A percentile compares a stretch with the other conserved stretches of the same genome.
Conservation (phyloP, 1,139 yeast species). For the Yamadazyma sp. region DNA sequence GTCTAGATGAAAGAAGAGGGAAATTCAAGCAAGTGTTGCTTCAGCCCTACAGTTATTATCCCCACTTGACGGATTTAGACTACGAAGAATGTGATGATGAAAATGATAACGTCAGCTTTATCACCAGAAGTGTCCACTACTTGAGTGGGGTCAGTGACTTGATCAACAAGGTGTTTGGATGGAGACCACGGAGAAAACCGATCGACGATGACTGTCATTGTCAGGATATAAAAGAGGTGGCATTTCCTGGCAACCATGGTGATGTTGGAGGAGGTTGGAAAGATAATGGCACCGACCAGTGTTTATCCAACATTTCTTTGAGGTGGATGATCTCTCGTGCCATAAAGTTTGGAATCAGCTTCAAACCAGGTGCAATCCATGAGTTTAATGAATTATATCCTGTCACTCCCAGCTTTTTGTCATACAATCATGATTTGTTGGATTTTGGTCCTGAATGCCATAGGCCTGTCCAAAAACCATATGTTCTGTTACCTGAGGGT, state of each 20-base stretch:
- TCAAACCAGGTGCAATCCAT: constrained; percentile 38
- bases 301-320: constrained; percentile 42
- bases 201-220: constrained; percentile 13
- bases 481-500: constrained; percentile 6
- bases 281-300: constrained; percentile 29
- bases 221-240: constrained; percentile 49
- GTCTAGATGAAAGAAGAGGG: constrained; percentile 63
- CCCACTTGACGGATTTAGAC: constrained; percentile 24
- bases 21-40: constrained; percentile 60
- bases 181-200: constrained; percentile 6
- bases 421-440: constrained; percentile 51
- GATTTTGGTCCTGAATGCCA: constrained; percentile 11
- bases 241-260: constrained; percentile 69
- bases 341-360: constrained; percentile 45
- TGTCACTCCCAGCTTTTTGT: constrained; percentile 36
- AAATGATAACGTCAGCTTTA: constrained; percentile 2
- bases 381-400: constrained; percentile 40
- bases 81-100: constrained; percentile 16
- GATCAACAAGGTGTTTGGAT: constrained; percentile 7
- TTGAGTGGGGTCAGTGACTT: constrained; percentile 5
- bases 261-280: constrained; percentile 69
- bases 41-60: constrained; percentile 30
- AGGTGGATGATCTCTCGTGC: constrained; percentile 63
- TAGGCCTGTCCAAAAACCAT: not conserved
- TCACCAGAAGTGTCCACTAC: constrained; percentile 3